Evolutionary conservation across 768 basidiomycete genomes (phyloP), one percentile per base, ranked within the genome.

Genomic region (Pulveroboletus sp.): DNA sequence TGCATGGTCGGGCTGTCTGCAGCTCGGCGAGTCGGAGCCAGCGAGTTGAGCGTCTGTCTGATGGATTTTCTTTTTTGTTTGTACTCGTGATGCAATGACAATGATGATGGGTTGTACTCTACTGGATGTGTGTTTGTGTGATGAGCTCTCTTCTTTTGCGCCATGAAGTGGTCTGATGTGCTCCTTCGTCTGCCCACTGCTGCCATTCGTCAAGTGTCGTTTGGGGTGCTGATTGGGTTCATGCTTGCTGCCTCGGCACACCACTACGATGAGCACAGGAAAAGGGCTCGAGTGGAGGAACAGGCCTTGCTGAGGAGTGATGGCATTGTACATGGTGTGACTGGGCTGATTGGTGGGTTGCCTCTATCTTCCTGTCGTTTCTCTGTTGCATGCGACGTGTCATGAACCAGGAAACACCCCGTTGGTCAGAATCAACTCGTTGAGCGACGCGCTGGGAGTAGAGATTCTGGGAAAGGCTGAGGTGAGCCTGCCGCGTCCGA

Each of bases 381-480:
- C 7, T 6, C 27, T 13, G 17, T 37, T 33, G 42, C 18, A 26
- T 40, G 8, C 7, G 8, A 21, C 14, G 33, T 31, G 30, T 38
- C 17, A 48, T 4, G 27, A 15, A 40, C 9, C 48, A 96, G 95
- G 95, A 38, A 96, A 97, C 61, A 98, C 96, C 0, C 95, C 96
- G 2, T 73, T 99, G 49, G 74, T 98, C 39, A 77, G 94, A 55
- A 94, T 98, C 44, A 88, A 88, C 57, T 94, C 92, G 2, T 67
- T 98, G 57, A 97, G 93, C 65, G 78, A 96, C 68, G 86, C 85
- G 1, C 76, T 96, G 2, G 93, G 93, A 17, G 87, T 96, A 6
- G 93, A 98, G 62, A 93, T 99, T 57, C 75, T 98, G 9, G 94
- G 90, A 11, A 98, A 98, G 70, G 92, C 92, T 10, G 94, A 97